Evolutionary conservation across 2,329 filamentous ascomycete species (phyloP).

Genomic region (Aspergillus eucalypticola): DNA sequence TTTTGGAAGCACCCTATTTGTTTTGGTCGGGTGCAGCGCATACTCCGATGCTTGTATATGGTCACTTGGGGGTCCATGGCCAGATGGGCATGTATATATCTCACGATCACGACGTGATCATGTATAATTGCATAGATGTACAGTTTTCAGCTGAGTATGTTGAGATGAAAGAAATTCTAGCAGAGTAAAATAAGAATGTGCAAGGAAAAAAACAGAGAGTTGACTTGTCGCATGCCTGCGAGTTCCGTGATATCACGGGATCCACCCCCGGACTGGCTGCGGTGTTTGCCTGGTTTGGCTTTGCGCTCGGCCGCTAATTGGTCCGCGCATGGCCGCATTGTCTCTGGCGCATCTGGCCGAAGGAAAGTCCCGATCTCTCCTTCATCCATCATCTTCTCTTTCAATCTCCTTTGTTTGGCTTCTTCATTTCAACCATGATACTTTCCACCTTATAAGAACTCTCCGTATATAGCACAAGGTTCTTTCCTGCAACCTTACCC

Average conservation of each 20-base stretch:
- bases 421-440: background rate
- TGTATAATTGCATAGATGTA: slow-evolving; percentile 9
- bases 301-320: background rate
- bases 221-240: background rate
- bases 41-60: slow-evolving; percentile 17
- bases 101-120: slow-evolving; percentile 10
- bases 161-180: background rate
- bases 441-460: background rate
- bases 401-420: background rate
- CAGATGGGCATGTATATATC: slow-evolving; percentile 15
- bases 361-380: background rate
- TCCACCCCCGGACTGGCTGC: background rate
- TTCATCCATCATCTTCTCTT: background rate
- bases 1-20: slow-evolving; percentile 4
- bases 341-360: background rate
- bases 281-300: slow-evolving; percentile 1
- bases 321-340: background rate
- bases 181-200: background rate
- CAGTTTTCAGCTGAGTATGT: background rate
- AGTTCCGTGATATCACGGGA: background rate
- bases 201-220: background rate
- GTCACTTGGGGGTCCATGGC: slow-evolving; percentile 1
- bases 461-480: background rate
- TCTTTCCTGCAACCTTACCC: background rate
- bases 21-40: slow-evolving; percentile 11